Evolutionary conservation across 2,329 filamentous ascomycete species (phyloP), one percentile per base, ranked within the genome.

Genomic region (Aureobasidium sp.): DNA sequence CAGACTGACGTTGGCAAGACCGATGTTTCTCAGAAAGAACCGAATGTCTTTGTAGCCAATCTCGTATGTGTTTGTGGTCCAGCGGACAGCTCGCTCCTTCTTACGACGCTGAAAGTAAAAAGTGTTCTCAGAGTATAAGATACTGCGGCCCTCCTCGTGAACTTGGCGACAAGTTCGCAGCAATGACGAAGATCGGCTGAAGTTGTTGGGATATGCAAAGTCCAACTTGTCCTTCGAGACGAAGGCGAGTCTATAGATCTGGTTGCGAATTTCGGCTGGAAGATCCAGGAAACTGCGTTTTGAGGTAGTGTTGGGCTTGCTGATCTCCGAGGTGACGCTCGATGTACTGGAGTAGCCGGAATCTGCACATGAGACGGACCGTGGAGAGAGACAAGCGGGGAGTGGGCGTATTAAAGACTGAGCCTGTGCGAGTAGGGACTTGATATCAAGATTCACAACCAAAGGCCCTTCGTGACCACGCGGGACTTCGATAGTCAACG

Each of bases 41-140:
- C 74, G 72, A 8, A 77, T 73, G n/a, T 65, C 64, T 55, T 75
- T 74, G 69, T 78, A 82, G 44, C 78, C 80, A 39, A 81, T 73
- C 66, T 81, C 79, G 62, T 73, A 76, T 62, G 74, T 76, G 20
- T 73, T 67, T 2, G 69, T 65, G 39, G 73, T 72, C 71, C 75
- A 70, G 15, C 70, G 68, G 27, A 66, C 66, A 15, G 67, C 66
- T 8, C 77, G 74, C 3, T 67, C 72, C n/a, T 65, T 64, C 49
- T 64, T 66, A 61, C 72, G 74, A 41, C 75, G 75, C 44, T 72
- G 70, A 64, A 82, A 78, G 42, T 71, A 64, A 68, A 82, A 82
- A 2, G 68, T 70, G 65, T 82, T 81, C 64, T 79, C 76, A n/a
- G 77, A 73, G 64, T 82, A 82, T 0, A 82, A 71, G 41, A 82